Percentiles rank a stretch among this genome's conserved stretches.
phyloP scores from a whole-genome alignment of 1,139 yeast species.

The Pichia sp. region DNA sequence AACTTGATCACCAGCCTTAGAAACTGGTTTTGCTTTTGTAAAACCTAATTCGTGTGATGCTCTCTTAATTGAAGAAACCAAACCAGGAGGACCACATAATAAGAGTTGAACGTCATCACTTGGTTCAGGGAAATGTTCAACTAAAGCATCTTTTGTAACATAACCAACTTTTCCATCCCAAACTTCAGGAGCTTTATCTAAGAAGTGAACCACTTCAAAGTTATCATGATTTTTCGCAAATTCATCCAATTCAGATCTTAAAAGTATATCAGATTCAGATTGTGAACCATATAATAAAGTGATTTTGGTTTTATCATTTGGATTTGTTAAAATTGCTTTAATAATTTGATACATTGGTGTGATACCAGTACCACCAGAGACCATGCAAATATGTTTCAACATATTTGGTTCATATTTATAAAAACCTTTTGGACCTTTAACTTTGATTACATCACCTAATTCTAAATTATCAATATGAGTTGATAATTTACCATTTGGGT shows the following conservation, averaged over 20 bases:
- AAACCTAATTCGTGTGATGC: slow-evolving; percentile 74
- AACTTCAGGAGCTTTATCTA: slow-evolving; percentile 64
- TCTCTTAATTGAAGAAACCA: slow-evolving; percentile 75
- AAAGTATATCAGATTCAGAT: slow-evolving; percentile 69
- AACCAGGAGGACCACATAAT: slow-evolving; percentile 93
- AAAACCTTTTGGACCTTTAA: slow-evolving; percentile 92
- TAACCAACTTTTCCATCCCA: slow-evolving; percentile 85
- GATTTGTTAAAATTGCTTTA: slow-evolving; percentile 62
- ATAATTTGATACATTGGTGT: slow-evolving; percentile 90
- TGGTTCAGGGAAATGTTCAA: slow-evolving; percentile 60
- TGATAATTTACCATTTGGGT: slow-evolving; percentile 86
- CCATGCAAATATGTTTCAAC: slow-evolving; percentile 71
- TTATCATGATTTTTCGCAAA: slow-evolving; percentile 57
- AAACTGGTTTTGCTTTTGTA: slow-evolving; percentile 82
- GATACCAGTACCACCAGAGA: slow-evolving; percentile 96
- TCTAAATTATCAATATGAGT: slow-evolving; percentile 62
- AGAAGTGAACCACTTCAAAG: slow-evolving; percentile 65
- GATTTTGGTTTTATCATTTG: slow-evolving; percentile 79
- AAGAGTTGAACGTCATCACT: slow-evolving; percentile 62
- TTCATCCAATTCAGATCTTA: slow-evolving; percentile 70
- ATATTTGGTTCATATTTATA: slow-evolving; percentile 81
- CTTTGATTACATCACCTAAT: slow-evolving; percentile 63
- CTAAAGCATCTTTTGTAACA: slow-evolving; percentile 71
- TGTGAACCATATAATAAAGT: slow-evolving; percentile 74
- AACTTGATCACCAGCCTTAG: slow-evolving; percentile 89